Evolutionary conservation across 768 basidiomycete species (phyloP), one percentile per base, ranked within the genome.

Genomic region (Panellus pusillus): DNA sequence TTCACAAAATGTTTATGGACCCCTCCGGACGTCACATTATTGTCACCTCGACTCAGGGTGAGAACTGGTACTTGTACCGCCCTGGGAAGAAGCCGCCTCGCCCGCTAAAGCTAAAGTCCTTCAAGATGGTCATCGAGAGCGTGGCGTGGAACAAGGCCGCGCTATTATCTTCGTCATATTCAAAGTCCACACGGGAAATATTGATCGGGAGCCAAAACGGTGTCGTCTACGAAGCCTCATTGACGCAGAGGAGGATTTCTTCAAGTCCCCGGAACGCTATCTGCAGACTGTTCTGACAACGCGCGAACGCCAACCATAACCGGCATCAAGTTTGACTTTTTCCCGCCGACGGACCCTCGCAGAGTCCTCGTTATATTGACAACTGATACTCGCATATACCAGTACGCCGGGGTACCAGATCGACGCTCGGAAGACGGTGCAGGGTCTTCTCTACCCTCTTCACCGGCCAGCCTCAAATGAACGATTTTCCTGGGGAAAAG

Each of bases 1-100:
- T 98, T 43, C 73, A 87, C 74, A 88, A 88, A 65, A 71, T 98
- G 47, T 98, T 94, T 72, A 82, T 91, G 66, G 95, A 98, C 68
- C 95, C 95, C 13, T 89, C 93, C 0, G 95, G 95, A 4, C 79
- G 90, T 31, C 97, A 98, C 72, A 81, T 96, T 45, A 71, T 98
- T 38, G 78, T 96, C 48, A 91, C 92, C 0, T 94, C 93, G 9
- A 75, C 74, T 12, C 84, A 92, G 63, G 93, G 93, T 46, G 95
- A 99, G 66, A 95, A 92, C 57, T 98, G 91, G 86, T 98, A 98
- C 66, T 73, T 94, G 4, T 93, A 84, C 64, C 78, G 81, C 48
- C 79, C 81, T 9, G 88, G 87, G 83, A 89, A 89, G 74, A 91
- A 93, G 63, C 87, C 92, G 63, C 87, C 92, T 0, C 80, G 83